Base-by-base conservation (phyloP, 495 filamentous ascomycete genomes). In the Hypoxylon subgilvum region DNA sequence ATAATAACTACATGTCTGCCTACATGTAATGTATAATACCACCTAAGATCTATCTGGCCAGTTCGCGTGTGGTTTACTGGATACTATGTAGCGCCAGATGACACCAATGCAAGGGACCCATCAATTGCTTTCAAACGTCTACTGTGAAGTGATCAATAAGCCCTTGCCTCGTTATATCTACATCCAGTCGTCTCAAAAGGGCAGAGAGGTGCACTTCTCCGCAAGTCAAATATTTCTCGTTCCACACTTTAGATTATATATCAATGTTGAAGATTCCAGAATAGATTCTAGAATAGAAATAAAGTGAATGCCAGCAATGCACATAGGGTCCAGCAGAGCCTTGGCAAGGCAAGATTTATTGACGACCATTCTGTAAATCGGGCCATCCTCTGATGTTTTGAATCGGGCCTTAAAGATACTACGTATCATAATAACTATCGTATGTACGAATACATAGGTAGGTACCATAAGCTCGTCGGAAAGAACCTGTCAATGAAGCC, bases 321-420 rank as follows among this genome's bases (percentile, higher is more conserved):
- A 65, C 57, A 60, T 52, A 61, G 56, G 62, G 62, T 61, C 62
- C 62, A 51, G 28, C 30, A 38, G 21, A 7, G 22, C 35, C 62
- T 65, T 65, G 62, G 62, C 62, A 48, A 61, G 45, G 51, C 46
- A 27, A 52, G 18, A 59, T 64, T 55, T 50, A 64, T 58, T 54
- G 59, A 64, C 44, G 32, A 52, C 54, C 61, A 54, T 64, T 54
- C 43, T 55, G 25, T 58, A 38, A 55, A 64, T 64, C 61, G 54
- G 36, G 61, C 61, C 61, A 64, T 52, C 23, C 61, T 64, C 61
- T 64, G 54, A 43, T 59, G 61, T 54, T 63, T 6, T 25, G 45
- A 64, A 22, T 64, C 61, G 61, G 61, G 27, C 54, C 61, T 59
- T 64, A 62, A 18, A 13, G 35, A 32, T 58, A 38, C 47, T 53